A percentile compares a stretch with the other conserved stretches of the same genome.
phyloP scores from a whole-genome alignment of 2,329 filamentous ascomycete genomes.

The Pestalotiopsis sp. region DNA sequence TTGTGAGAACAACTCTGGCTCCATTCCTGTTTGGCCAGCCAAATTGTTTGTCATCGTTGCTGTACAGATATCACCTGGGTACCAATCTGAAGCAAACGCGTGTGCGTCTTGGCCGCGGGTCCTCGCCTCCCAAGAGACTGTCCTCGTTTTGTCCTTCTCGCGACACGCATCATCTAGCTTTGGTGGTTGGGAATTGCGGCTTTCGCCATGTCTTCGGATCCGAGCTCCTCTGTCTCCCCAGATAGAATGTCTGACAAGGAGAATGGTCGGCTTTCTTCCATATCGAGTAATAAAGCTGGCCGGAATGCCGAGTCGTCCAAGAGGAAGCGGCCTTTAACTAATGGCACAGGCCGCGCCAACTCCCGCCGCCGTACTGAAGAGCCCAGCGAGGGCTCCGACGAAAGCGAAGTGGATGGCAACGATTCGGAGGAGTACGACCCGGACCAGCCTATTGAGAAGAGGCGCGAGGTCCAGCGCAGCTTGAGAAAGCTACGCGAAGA shows the following conservation, averaged over 20 bases:
- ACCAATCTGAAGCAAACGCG: neutral
- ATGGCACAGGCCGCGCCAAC: constrained; percentile 26
- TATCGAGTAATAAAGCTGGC: constrained; percentile 33
- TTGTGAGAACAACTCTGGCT: neutral
- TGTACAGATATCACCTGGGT: neutral
- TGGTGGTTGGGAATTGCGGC: neutral
- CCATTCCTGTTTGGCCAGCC: neutral
- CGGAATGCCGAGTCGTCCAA: constrained; percentile 25
- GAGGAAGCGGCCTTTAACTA: constrained; percentile 32
- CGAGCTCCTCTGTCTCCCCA: constrained; percentile 9
- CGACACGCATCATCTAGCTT: neutral
- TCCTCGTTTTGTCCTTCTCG: neutral
- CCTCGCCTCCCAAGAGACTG: neutral
- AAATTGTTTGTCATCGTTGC: neutral
- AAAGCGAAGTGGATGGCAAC: constrained; percentile 8
- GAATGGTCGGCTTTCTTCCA: constrained; percentile 21
- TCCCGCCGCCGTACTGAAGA: constrained; percentile 33
- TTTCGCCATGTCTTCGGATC: constrained; percentile 9
- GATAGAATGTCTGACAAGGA: constrained; percentile 13
- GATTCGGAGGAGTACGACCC: constrained; percentile 70
- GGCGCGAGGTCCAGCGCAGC: constrained; percentile 69
- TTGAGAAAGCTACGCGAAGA: constrained; percentile 68
- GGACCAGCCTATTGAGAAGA: constrained; percentile 75
- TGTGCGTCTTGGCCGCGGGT: neutral
- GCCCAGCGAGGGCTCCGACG: constrained; percentile 21